Base-by-base conservation (phyloP, 1,139 yeast genomes). In the Diutina pseudorugosa region DNA sequence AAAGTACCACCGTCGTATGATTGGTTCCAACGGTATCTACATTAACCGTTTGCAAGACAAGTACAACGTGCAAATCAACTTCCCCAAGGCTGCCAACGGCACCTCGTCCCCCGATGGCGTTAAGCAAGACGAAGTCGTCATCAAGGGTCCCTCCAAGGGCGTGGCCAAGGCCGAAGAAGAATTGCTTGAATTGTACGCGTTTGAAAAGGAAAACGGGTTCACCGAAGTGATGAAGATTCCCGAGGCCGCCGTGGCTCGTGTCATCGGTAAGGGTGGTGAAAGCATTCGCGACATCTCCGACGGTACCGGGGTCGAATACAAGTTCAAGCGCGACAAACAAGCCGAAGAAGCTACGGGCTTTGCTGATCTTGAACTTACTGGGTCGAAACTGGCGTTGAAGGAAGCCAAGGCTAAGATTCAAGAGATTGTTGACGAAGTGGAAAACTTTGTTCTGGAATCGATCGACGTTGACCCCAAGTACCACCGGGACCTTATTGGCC, bases 131-230 rank as follows among this genome's bases (percentile, higher is more conserved):
- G 86, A 84, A 60, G 89, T 93, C 53, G 75, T 82, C 41, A 78
- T 94, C 57, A 83, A 83, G 62, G 99, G 99, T 52, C 95, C 98
- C 52, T 87, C 97, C 20, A 84, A 83, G 68, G 93, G 91, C 59
- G 98, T 88, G 50, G 77, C 81, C 33, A 84, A 85, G 65, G 95
- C 96, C 48, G 82, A 82, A 65, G 93, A 84, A 58, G 99, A 94
- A 72, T 72, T 94, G 63, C 75, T 78, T 61, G 97, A 90, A 56
- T 76, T 94, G 58, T 76, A 87, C 60, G 85, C 85, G 61, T 94
- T 85, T 67, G 98, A 91, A 68, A 83, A 80, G 63, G 96, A 88
- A 61, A 89, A 91, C 64, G 93, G 96, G 27, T 80, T 81, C 69
- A 76, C 79, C 56, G 77, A 81, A 60, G 69, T 72, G 20, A 63